A percentile compares a stretch with the other conserved stretches of the same genome.
Conservation (phyloP, 2,329 filamentous ascomycete species). For the Microsporum ferrugineum region DNA sequence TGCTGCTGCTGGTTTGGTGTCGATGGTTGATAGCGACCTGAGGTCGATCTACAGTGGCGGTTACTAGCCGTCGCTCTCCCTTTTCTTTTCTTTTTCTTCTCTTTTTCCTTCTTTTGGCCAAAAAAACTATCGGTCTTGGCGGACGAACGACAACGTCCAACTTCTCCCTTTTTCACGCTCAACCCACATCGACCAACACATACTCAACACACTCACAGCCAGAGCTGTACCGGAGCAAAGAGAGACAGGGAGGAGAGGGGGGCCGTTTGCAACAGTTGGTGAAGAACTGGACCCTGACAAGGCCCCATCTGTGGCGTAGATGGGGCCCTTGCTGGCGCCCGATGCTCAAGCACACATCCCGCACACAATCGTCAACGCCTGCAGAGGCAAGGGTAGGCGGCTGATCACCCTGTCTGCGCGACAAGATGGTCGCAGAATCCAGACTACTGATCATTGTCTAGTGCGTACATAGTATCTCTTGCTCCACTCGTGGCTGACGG, state of each 20-base stretch:
- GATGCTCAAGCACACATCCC: not conserved
- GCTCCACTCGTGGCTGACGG: not conserved
- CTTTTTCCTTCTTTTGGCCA: not conserved
- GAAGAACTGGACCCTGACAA: not conserved
- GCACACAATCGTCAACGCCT: not conserved
- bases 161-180: too few relatives aligned
- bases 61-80: conserved; percentile 2
- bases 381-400: conserved; percentile 4
- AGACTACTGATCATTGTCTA: not conserved
- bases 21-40: not conserved
- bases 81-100: not conserved
- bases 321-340: not conserved
- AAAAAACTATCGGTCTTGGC: not conserved
- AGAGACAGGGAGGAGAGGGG: not conserved
- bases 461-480: not conserved
- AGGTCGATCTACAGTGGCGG: not conserved
- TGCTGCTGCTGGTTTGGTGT: not conserved
- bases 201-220: not conserved
- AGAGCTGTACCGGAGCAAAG: not conserved
- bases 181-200: not conserved
- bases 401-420: not conserved
- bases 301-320: not conserved
- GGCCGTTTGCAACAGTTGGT: not conserved
- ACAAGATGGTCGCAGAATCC: not conserved
- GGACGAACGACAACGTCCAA: too few relatives aligned